Percentiles rank a stretch among this genome's conserved stretches.
These are phyloP conservation scores for Lentinula lateritia DNA, from an alignment of 768 basidiomycete genomes.

Conservation along the genomic window DNA sequence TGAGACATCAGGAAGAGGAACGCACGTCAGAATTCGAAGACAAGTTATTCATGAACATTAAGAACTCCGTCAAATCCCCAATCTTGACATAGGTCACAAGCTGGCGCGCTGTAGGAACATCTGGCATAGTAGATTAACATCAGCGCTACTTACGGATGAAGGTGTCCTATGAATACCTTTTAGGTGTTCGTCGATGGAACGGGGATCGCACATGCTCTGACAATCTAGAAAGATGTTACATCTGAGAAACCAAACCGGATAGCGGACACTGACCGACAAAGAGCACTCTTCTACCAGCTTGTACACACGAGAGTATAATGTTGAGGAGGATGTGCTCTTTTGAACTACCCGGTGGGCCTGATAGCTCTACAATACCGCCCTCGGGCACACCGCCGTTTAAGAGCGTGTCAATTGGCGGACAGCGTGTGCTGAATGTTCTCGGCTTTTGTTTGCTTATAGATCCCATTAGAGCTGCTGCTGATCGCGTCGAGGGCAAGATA, in stretches of 20 bases:
- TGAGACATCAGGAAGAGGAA: background rate
- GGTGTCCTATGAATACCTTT: constrained; percentile 13
- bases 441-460: constrained; percentile 16
- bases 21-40: constrained; percentile 43
- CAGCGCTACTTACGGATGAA: background rate
- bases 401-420: constrained; percentile 48
- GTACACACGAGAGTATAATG: constrained; percentile 42
- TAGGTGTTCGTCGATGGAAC: constrained; percentile 21
- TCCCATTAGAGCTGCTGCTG: constrained; percentile 42
- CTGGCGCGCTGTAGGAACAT: constrained; percentile 3
- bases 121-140: background rate
- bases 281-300: constrained; percentile 46
- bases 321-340: constrained; percentile 53
- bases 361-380: constrained; percentile 66
- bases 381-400: constrained; percentile 58
- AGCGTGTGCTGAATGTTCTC: constrained; percentile 32
- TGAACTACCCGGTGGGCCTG: constrained; percentile 68
- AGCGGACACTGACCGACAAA: constrained; percentile 51
- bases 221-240: constrained; percentile 29
- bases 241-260: background rate
- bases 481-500: constrained; percentile 41
- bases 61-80: constrained; percentile 45
- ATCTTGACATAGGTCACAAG: constrained; percentile 37
- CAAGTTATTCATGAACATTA: constrained; percentile 55
- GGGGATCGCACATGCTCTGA: constrained; percentile 36